Base-by-base conservation (phyloP, 805 yeast genomes). In the Spathaspora gorwiae region DNA sequence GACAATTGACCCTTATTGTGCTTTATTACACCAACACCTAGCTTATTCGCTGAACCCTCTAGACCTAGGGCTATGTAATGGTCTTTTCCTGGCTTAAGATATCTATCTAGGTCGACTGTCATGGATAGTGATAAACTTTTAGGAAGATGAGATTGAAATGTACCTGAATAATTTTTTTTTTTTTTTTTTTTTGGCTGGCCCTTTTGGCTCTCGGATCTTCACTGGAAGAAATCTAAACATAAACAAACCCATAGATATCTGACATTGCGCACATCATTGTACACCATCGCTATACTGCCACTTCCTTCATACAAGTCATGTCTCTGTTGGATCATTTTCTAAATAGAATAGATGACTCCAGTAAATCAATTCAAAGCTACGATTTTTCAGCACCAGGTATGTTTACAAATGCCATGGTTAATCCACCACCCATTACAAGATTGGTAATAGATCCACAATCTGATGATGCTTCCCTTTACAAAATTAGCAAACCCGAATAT, bases 11-110 rank as follows among this genome's bases (percentile, higher is more conserved):
- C 94, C 19, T 72, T 46, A 7, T 74, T 73, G 53, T 94, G 99
- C 54, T 78, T 82, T 44, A 94, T 83, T 13, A 94, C 76, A 1
- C 99, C 99, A 1, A 92, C 94, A 1, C 97, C 99, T 2, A 94
- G 74, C 61, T 94, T 94, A 62, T 94, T 94, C 13, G 99, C 99
- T 0, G 97, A 89, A 1, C 99, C 99, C 63, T 94, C 99, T 30
- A 94, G 74, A 1, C 99, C 99, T 1, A 94, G 58, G 0, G 97
- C 96, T 10, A 87, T 63, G 55, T 83, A 86, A 55, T 72, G 69
- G 49, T 64, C 67, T 56, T 71, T 69, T 5, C 72, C 76, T 1
- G 72, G 70, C 45, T 65, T 67, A 12, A 65, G 60, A 53, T 59
- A 66, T 37, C 57, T 49, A 54, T 80, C 84, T 31, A 80, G 64